Percentiles rank a stretch among this genome's conserved stretches.
Evolutionary conservation across 2,329 filamentous ascomycete genomes (phyloP).

Genomic region (Fusarium transvaalense): DNA sequence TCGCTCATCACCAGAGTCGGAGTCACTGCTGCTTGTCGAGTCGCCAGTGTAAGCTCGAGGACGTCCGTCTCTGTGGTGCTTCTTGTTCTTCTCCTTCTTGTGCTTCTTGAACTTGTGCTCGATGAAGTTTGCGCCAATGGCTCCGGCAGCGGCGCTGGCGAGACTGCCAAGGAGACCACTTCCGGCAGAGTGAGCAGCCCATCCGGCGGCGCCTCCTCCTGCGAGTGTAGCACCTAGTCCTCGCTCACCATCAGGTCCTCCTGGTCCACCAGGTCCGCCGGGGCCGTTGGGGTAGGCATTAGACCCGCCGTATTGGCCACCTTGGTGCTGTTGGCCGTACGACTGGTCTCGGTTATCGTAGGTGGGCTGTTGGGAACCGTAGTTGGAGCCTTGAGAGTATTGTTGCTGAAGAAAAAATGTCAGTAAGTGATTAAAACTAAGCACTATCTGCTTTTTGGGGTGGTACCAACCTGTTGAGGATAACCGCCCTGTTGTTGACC

Average conservation of each 20-base stretch:
- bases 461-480: slow-evolving; percentile 32
- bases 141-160: slow-evolving; percentile 62
- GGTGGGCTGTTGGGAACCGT: slow-evolving; percentile 35
- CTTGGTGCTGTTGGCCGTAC: slow-evolving; percentile 41
- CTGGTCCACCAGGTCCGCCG: slow-evolving; percentile 26
- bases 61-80: slow-evolving; percentile 41
- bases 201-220: slow-evolving; percentile 63
- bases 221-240: slow-evolving; percentile 65
- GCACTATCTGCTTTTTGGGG: background rate
- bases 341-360: slow-evolving; percentile 33
- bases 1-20: slow-evolving; percentile 41
- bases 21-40: slow-evolving; percentile 46
- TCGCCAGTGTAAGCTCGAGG: slow-evolving; percentile 36
- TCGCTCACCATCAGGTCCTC: slow-evolving; percentile 55
- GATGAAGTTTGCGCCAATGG: slow-evolving; percentile 63
- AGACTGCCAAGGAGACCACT: slow-evolving; percentile 63
- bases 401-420: slow-evolving; percentile 17
- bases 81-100: slow-evolving; percentile 47
- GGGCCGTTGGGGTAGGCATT: slow-evolving; percentile 29
- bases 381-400: slow-evolving; percentile 34
- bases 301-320: slow-evolving; percentile 31
- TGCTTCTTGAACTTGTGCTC: slow-evolving; percentile 55
- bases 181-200: slow-evolving; percentile 63
- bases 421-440: background rate
- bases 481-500: slow-evolving; percentile 40